Base-by-base conservation (phyloP, 1,284 basidiomycete genomes). In the Boletus semigastroideus region DNA sequence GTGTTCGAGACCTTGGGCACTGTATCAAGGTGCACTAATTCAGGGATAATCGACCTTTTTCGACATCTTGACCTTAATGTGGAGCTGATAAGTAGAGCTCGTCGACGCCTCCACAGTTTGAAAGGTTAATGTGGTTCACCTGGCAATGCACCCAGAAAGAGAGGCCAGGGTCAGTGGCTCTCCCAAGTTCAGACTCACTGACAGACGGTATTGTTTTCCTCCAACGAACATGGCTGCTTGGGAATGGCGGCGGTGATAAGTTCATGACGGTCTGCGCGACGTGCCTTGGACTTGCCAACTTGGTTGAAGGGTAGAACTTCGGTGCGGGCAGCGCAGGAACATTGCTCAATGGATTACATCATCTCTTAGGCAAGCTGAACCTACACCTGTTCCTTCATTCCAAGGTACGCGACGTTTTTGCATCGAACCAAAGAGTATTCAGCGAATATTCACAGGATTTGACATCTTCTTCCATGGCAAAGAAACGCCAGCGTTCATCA, bases 401-500 rank as follows among this genome's bases (percentile, higher is more conserved):
- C 37, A 30, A 38, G 37, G 44, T 31, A 30, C 27, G 20, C 30
- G 11, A 13, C 17, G 13, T 39, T 22, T 22, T 22, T 22, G 22
- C 5, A 22, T 22, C 22, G 5, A 22, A 22, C 16, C n/a, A 16
- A 14, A 12, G 12, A 37, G 16, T 11, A 17, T n/a, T 41, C 28
- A 22, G 5, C 4, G 22, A 33, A 19, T 40, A 7, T 31, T 30
- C 42, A 40, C n/a, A 49, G 27, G 5, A 20, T 20, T 19, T 46
- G 36, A 5, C 20, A 42, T 4, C 9, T 12, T 40, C 17, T 37
- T 36, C 11, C 7, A 46, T 42, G 57, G 28, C 20, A 7, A 51
- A 51, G 50, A 65, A 65, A 49, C 63, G 59, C 33, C 39, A 41
- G 27, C 61, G 53, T 20, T 51, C 63, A 11, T 43, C 13, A 17